Evolutionary conservation across 495 filamentous ascomycete genomes (phyloP).

Genomic region (Penicillium pulvis): DNA sequence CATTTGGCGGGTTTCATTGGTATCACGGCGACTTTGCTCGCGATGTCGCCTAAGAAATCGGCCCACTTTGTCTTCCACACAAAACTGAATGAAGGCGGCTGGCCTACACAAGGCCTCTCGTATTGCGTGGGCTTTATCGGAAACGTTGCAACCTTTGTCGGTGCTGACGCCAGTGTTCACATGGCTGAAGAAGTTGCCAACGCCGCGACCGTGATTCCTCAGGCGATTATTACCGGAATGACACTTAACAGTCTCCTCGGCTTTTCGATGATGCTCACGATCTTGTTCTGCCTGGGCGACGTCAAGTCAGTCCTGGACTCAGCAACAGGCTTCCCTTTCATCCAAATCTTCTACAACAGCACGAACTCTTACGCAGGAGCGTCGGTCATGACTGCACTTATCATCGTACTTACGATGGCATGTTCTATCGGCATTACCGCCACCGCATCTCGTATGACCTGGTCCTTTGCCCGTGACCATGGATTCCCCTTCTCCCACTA

Average conservation of each 20-base stretch:
- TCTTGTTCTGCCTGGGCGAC: slow-evolving; percentile 47
- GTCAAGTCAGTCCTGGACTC: slow-evolving; percentile 38
- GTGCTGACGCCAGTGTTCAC: slow-evolving; percentile 39
- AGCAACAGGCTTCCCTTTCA: slow-evolving; percentile 48
- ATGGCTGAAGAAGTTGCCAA: slow-evolving; percentile 50
- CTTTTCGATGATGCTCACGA: slow-evolving; percentile 42
- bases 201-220: slow-evolving; percentile 43
- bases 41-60: slow-evolving; percentile 25
- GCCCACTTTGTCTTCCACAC: slow-evolving; percentile 41
- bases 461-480: slow-evolving; percentile 55
- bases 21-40: slow-evolving; percentile 42
- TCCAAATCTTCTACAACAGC: slow-evolving; percentile 44
- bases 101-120: slow-evolving; percentile 43
- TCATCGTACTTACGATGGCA: slow-evolving; percentile 38
- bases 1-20: slow-evolving; percentile 52
- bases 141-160: slow-evolving; percentile 42
- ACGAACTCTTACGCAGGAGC: slow-evolving; percentile 22
- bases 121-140: slow-evolving; percentile 47
- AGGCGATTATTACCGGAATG: slow-evolving; percentile 45
- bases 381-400: slow-evolving; percentile 31
- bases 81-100: slow-evolving; percentile 49
- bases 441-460: slow-evolving; percentile 52
- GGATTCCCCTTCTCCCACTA: slow-evolving; percentile 46
- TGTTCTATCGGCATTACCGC: slow-evolving; percentile 41
- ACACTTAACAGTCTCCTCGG: slow-evolving; percentile 48